These are phyloP conservation scores for Lavandula angustifolia DNA, from an alignment of 257 asterid genomes.

Conservation along the genomic window DNA sequence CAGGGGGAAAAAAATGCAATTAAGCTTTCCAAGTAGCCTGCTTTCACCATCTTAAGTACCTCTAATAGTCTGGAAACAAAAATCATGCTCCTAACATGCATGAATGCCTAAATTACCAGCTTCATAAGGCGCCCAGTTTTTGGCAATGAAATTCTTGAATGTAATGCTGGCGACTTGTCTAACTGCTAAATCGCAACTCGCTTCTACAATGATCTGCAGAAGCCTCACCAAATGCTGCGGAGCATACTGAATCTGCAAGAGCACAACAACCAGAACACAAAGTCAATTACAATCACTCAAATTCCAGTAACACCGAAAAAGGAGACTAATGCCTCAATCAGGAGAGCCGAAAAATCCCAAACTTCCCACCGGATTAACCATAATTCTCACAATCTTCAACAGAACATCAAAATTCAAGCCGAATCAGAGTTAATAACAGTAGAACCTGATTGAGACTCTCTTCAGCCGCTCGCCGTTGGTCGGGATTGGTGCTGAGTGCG, in stretches of 20 bases:
- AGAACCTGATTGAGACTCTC: slow-evolving; percentile 85
- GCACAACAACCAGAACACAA: slow-evolving; percentile 7
- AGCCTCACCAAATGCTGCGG: slow-evolving; percentile 97
- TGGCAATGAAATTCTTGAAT: slow-evolving; percentile 84
- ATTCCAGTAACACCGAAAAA: slow-evolving; percentile 7
- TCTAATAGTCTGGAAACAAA: slow-evolving; percentile 11
- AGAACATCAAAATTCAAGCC: neutral
- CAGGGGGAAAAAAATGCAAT: neutral
- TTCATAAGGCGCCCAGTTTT: slow-evolving; percentile 86
- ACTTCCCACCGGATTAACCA: too few species aligned
- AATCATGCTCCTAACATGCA: slow-evolving; percentile 9
- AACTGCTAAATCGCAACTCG: slow-evolving; percentile 72
- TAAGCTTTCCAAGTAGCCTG: neutral
- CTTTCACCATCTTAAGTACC: neutral
- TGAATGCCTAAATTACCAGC: slow-evolving; percentile 45
- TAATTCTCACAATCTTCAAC: neutral
- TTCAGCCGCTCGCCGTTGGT: slow-evolving; percentile 87
- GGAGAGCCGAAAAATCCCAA: neutral
- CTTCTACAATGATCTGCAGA: slow-evolving; percentile 90
- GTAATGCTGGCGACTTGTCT: slow-evolving; percentile 97
- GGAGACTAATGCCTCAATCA: slow-evolving; percentile 11
- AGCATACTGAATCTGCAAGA: slow-evolving; percentile 71
- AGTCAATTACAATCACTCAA: slow-evolving; percentile 13
- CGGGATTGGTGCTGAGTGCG: slow-evolving; percentile 82
- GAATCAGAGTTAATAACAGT: neutral